Evolutionary conservation across 176 grass and related monocot genomes (phyloP).

Genomic region (Alopecurus myosuroides): DNA sequence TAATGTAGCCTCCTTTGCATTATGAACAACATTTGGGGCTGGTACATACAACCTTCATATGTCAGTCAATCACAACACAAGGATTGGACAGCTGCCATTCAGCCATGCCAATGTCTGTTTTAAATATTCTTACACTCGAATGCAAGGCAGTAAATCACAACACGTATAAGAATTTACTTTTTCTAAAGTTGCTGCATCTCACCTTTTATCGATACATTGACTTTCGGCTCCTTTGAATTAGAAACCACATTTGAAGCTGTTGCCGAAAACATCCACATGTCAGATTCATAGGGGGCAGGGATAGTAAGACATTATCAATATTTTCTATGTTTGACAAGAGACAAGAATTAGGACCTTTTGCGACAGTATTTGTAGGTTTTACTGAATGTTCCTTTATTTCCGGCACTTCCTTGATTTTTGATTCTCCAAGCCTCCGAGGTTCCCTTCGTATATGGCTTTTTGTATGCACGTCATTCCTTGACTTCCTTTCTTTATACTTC

Average conservation of each 20-base stretch:
- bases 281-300: not conserved
- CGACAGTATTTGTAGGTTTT: conserved; percentile 52
- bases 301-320: not conserved
- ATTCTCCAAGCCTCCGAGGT: conserved; percentile 40
- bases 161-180: not conserved
- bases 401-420: conserved; percentile 53
- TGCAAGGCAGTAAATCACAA: conserved; percentile 1
- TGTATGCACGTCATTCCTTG: conserved; percentile 33
- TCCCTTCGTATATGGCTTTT: conserved; percentile 45
- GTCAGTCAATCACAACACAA: not conserved
- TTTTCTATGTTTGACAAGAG: not conserved
- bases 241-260: conserved; percentile 39
- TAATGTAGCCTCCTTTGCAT: conserved; percentile 27
- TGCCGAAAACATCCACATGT: not conserved
- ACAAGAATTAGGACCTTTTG: conserved; percentile 53
- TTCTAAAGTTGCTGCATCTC: not conserved
- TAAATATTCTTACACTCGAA: conserved; percentile 8
- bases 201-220: conserved; percentile 48
- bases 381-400: conserved; percentile 40
- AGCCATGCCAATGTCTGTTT: conserved; percentile 3
- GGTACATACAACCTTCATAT: conserved; percentile 22
- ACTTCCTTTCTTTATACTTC: conserved; percentile 69
- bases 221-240: conserved; percentile 30
- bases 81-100: not conserved
- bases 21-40: conserved; percentile 25